Percentiles rank a stretch among this genome's conserved stretches.
Evolutionary conservation across 148 eudicot genomes (phyloP).

Genomic region (Spergularia bocconei): DNA sequence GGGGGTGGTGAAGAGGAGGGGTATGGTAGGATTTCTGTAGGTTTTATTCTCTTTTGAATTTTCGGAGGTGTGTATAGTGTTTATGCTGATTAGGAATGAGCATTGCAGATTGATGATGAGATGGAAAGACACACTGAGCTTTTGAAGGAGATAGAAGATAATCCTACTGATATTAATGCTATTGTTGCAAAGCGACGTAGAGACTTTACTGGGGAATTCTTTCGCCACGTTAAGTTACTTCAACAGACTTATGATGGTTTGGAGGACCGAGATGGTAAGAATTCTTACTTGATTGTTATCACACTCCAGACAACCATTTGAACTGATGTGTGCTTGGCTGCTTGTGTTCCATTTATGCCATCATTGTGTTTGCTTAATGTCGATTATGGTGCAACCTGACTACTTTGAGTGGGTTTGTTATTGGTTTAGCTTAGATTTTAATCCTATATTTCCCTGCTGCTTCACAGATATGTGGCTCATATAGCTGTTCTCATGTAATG

Average conservation of each 20-base stretch:
- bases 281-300: neutral
- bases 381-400: neutral
- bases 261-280: constrained; percentile 92
- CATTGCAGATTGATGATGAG: constrained; percentile 92
- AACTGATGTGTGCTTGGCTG: neutral
- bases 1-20: neutral
- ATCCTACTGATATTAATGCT: constrained; percentile 77
- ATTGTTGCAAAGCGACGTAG: constrained; percentile 82
- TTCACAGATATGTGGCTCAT: too few relatives aligned
- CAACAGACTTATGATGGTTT: constrained; percentile 68
- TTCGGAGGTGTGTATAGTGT: neutral
- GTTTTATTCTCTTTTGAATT: neutral
- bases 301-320: neutral
- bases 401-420: neutral
- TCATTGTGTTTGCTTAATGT: neutral
- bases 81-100: constrained; percentile 29
- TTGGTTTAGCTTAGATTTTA: too few relatives aligned
- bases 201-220: constrained; percentile 78
- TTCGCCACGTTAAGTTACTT: constrained; percentile 66
- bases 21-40: neutral
- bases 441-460: too few relatives aligned
- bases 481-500: too few relatives aligned
- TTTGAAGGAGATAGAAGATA: constrained; percentile 71
- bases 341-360: too few relatives aligned
- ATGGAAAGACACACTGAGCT: constrained; percentile 78